These are phyloP conservation scores for Citrus glauca DNA, from an alignment of 345 rosid species.

Conservation along the genomic window DNA sequence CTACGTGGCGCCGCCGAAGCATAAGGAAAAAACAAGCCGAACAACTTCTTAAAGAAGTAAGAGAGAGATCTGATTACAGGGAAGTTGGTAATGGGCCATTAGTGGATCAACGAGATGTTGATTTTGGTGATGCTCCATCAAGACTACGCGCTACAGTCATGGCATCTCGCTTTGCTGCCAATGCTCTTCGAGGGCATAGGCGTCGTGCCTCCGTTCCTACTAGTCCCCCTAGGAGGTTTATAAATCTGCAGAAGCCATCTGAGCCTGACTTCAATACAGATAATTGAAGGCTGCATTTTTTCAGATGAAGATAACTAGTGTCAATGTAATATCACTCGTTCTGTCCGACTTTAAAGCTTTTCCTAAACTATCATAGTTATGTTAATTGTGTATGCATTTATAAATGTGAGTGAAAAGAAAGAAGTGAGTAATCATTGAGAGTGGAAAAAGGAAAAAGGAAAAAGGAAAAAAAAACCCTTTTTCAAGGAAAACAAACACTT, in stretches of 20 bases:
- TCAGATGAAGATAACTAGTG: background rate
- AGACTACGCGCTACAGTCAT: slow-evolving; percentile 56
- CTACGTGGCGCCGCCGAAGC: slow-evolving; percentile 63
- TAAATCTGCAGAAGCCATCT: slow-evolving; percentile 62
- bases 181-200: slow-evolving; percentile 54
- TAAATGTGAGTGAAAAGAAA: background rate
- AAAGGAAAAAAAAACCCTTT: no score
- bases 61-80: slow-evolving; percentile 27
- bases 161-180: slow-evolving; percentile 77
- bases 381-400: background rate
- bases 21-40: slow-evolving; percentile 56
- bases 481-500: no score
- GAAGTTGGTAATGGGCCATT: slow-evolving; percentile 34
- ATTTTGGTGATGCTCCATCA: slow-evolving; percentile 19
- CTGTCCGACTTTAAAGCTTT: background rate
- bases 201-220: slow-evolving; percentile 12
- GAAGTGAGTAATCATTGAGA: no score
- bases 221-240: slow-evolving; percentile 28
- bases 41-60: slow-evolving; percentile 49
- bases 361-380: background rate
- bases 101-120: slow-evolving; percentile 7
- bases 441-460: no score
- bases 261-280: slow-evolving; percentile 68
- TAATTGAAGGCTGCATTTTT: no score
- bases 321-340: background rate